A percentile compares a stretch with the other conserved stretches of the same genome.
phyloP scores from a whole-genome alignment of 179 eudicot species.

The Gypsophila paniculata region DNA sequence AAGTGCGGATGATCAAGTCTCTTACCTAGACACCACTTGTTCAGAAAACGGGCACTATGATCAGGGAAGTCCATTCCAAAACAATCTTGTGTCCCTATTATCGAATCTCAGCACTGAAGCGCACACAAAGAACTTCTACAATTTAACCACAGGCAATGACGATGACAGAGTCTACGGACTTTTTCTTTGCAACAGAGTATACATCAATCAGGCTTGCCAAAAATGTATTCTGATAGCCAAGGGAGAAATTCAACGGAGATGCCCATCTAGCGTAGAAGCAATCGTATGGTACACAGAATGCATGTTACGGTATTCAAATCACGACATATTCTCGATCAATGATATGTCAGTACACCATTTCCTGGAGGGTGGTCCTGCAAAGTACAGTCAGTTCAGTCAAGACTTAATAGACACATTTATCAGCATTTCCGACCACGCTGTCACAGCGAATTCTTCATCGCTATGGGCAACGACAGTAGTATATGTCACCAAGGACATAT shows the following conservation, averaged over 20 bases:
- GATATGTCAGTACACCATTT: not conserved
- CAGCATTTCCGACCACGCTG: conserved; percentile 15
- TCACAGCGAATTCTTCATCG: conserved; percentile 16
- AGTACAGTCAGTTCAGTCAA: conserved; percentile 28
- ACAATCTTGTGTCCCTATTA: conserved; percentile 21
- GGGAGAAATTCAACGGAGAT: conserved; percentile 20
- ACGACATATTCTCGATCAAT: conserved; percentile 17
- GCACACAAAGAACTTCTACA: conserved; percentile 22
- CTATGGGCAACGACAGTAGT: conserved; percentile 16
- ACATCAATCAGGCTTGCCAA: conserved; percentile 19
- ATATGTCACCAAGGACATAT: conserved; percentile 10
- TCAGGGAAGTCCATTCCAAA: conserved; percentile 20
- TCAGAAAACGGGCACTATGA: conserved; percentile 16
- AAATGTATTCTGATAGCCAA: conserved; percentile 19
- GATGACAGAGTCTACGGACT: conserved; percentile 24
- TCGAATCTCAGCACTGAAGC: conserved; percentile 22
- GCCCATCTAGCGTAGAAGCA: conserved; percentile 20
- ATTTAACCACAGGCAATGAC: conserved; percentile 17
- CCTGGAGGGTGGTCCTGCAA: conserved; percentile 7
- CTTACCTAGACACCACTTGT: conserved; percentile 13
- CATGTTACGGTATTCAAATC: conserved; percentile 30
- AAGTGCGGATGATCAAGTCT: conserved; percentile 23
- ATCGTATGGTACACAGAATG: conserved; percentile 26
- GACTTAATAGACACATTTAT: conserved; percentile 20
- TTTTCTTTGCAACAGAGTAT: conserved; percentile 18